A percentile compares a stretch with the other conserved stretches of the same genome.
These are phyloP conservation scores for Peltaster fructicola DNA, from an alignment of 2,329 filamentous ascomycete genomes.

Conservation along the genomic window DNA sequence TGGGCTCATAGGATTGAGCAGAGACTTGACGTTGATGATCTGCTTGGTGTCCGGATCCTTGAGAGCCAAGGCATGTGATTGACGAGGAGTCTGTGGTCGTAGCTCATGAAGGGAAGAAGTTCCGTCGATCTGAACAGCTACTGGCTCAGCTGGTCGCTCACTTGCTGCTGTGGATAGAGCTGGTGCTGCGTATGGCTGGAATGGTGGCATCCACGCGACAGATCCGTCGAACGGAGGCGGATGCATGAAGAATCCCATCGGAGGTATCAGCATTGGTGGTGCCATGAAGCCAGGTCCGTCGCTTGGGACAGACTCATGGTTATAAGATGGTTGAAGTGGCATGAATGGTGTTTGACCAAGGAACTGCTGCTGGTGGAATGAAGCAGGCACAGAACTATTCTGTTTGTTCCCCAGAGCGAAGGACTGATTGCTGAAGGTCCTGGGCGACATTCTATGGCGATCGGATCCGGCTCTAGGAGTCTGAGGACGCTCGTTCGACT, in stretches of 20 bases:
- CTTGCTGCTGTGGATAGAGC: not conserved
- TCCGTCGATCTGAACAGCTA: conserved; percentile 12
- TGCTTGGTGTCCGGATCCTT: conserved; percentile 15
- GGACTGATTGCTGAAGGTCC: too few relatives aligned
- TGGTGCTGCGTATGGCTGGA: conserved; percentile 5
- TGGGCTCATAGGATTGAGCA: conserved; percentile 22
- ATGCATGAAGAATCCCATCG: conserved; percentile 11
- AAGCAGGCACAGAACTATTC: too few relatives aligned
- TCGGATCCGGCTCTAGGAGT: too few relatives aligned
- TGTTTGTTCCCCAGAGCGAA: too few relatives aligned
- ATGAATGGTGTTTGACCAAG: too few relatives aligned
- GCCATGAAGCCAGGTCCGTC: too few relatives aligned
- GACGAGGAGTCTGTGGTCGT: conserved; percentile 9
- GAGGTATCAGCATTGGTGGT: conserved; percentile 10
- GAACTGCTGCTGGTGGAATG: too few relatives aligned
- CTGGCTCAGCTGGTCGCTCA: not conserved
- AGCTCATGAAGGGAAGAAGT: conserved; percentile 9
- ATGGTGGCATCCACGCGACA: conserved; percentile 10
- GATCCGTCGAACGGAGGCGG: conserved; percentile 16
- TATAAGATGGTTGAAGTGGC: too few relatives aligned
- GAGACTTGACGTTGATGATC: conserved; percentile 12
- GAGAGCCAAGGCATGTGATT: conserved; percentile 18
- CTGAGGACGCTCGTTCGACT: too few relatives aligned
- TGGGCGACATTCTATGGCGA: too few relatives aligned
- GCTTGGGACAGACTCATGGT: too few relatives aligned